Evolutionary conservation across 2,329 filamentous ascomycete genomes (phyloP).

Genomic region (Chaetomium strumarium): DNA sequence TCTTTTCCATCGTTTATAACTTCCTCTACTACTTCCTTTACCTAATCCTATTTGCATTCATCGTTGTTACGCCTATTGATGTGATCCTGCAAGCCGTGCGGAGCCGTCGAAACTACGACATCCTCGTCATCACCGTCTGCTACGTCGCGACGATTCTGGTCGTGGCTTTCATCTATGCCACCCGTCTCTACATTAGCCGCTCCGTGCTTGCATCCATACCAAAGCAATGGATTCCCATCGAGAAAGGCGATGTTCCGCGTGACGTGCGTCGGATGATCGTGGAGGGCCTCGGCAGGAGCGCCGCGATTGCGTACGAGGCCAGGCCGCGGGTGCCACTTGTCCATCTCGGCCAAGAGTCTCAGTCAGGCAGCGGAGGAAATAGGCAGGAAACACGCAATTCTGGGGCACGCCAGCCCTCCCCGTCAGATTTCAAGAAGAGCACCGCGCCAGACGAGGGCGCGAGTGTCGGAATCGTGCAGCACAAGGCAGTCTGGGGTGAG

Average conservation of each 20-base stretch:
- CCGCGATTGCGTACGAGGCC: conserved; percentile 72
- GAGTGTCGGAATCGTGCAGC: conserved; percentile 42
- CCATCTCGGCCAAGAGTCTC: conserved; percentile 1
- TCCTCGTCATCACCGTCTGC: conserved; percentile 71
- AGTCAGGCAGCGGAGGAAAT: conserved; percentile 1
- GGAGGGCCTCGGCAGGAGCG: conserved; percentile 67
- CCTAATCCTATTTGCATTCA: conserved; percentile 63
- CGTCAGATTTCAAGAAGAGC: conserved; percentile 17
- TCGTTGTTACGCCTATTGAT: conserved; percentile 76
- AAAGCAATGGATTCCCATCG: conserved; percentile 77
- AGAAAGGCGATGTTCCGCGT: conserved; percentile 73
- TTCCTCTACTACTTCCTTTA: conserved; percentile 71
- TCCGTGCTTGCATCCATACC: conserved; percentile 76
- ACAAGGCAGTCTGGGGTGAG: conserved; percentile 66
- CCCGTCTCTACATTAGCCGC: conserved; percentile 81
- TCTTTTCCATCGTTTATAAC: conserved; percentile 78
- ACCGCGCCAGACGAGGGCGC: conserved; percentile 22
- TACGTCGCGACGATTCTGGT: conserved; percentile 69
- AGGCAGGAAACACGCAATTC: conserved; percentile 1
- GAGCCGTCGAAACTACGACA: conserved; percentile 65
- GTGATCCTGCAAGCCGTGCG: conserved; percentile 69
- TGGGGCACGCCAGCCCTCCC: conserved; percentile 5
- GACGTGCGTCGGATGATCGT: conserved; percentile 71
- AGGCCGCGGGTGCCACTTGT: conserved; percentile 53
- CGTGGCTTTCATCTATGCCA: conserved; percentile 70